Conservation (phyloP, 331 rosid genomes). For the Erythrophleum ivorense region DNA sequence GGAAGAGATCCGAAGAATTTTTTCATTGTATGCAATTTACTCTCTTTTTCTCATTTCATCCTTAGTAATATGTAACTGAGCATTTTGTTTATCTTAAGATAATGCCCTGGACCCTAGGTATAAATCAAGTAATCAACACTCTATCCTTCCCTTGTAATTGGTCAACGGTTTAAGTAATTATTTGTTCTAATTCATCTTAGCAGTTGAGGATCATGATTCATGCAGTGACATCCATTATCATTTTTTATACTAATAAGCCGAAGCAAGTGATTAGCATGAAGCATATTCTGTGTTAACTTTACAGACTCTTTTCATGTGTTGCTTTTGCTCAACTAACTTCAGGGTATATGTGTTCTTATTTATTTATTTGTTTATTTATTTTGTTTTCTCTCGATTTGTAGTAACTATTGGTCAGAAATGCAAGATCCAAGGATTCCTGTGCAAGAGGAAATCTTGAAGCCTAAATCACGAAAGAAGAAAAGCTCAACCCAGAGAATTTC, state of each 20-base stretch:
- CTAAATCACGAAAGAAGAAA: constrained; percentile 70
- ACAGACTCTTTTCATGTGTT: background rate
- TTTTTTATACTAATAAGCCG: constrained; percentile 2
- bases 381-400: constrained; percentile 7
- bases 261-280: background rate
- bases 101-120: background rate
- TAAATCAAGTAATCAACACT: background rate
- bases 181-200: background rate
- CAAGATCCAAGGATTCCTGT: constrained; percentile 72
- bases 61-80: too few relatives aligned
- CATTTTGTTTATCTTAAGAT: background rate
- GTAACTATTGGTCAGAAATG: constrained; percentile 55
- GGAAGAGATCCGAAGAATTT: too few relatives aligned
- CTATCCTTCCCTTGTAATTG: background rate
- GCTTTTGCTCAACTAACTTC: constrained; percentile 16
- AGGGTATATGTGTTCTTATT: background rate
- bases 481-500: constrained; percentile 53
- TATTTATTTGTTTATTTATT: background rate
- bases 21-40: too few relatives aligned
- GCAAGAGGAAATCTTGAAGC: constrained; percentile 58
- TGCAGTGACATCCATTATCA: background rate
- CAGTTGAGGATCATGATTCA: background rate
- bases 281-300: constrained; percentile 4
- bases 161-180: background rate
- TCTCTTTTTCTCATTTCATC: too few relatives aligned